A percentile compares a stretch with the other conserved stretches of the same genome.
These are phyloP conservation scores for Taxillus chinensis DNA, from an alignment of 164 flowering plant species.

Conservation along the genomic window DNA sequence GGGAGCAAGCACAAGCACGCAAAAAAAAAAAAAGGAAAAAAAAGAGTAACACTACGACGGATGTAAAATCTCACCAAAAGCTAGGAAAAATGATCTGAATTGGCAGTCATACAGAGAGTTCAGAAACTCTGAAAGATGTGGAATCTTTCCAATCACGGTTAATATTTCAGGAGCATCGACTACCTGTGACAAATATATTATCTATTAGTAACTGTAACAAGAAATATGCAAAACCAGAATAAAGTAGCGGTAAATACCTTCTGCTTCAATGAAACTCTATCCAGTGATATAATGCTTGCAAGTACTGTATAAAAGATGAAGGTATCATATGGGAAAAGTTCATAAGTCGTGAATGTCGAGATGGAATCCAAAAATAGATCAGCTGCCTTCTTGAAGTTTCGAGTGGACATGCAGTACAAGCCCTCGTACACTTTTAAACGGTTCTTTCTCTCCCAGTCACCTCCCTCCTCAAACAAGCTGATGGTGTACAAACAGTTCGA, in stretches of 20 bases:
- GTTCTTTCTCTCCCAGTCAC: constrained; percentile 99
- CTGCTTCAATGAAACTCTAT: constrained; percentile 86
- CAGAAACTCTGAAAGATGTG: constrained; percentile 70
- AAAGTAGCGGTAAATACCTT: constrained; percentile 40
- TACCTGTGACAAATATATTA: constrained; percentile 40
- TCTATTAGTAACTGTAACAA: not conserved
- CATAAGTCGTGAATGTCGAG: constrained; percentile 96
- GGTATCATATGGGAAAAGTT: constrained; percentile 84
- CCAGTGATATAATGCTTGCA: constrained; percentile 84
- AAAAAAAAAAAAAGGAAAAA: too few species aligned
- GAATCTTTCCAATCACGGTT: constrained; percentile 86
- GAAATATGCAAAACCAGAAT: constrained; percentile 1
- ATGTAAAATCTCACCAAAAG: constrained; percentile 44
- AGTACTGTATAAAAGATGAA: constrained; percentile 93
- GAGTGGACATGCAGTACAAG: constrained; percentile 83
- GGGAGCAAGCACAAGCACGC: too few species aligned
- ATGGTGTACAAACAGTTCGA: constrained; percentile 5
- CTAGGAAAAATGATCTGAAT: constrained; percentile 80
- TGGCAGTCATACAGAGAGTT: constrained; percentile 88
- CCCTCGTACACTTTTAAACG: constrained; percentile 96
- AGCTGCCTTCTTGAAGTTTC: constrained; percentile 88
- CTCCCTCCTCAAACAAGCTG: constrained; percentile 98
- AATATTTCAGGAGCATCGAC: constrained; percentile 98
- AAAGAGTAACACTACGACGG: not conserved
- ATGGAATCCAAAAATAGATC: constrained; percentile 83